Base-by-base conservation (phyloP, 305 asterid genomes). In the Salvia sclarea region DNA sequence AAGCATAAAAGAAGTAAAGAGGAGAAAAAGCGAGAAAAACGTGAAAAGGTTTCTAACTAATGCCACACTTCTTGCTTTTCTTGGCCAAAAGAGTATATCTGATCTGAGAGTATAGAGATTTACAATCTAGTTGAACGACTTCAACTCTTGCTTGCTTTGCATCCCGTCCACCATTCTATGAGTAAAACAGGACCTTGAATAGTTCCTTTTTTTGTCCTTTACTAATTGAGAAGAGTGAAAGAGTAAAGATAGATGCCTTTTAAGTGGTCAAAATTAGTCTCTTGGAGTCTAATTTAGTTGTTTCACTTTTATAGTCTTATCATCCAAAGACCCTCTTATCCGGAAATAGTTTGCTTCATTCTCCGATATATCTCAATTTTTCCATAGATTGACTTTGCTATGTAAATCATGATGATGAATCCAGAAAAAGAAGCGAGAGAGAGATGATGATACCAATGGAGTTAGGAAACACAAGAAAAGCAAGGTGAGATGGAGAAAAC, bases 1-100 rank as follows among this genome's bases (percentile, higher is more conserved):
- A 83, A 83, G 76, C 82, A 78, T 72, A 74, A 66, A 61, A 80
- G 56, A 59, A 80, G 75, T 78, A 80, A 68, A 78, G 79, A 77
- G 75, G 85, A 82, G 76, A 79, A 75, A 55, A 83, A 50, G 67
- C 74, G 70, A 64, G 80, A 75, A 5, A 78, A 75, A 68, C 47
- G 31, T 13, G 77, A 45, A 4, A 68, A 66, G 85, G 81, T 64
- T 25, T 52, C n/a, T 67, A 18, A 38, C 40, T 33, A 60, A 71
- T 44, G 50, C 61, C 69, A 13, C 41, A 41, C 31, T 59, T 40
- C 22, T 71, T 56, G 35, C 38, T 61, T 37, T 60, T 63, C 41
- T 41, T 43, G 8, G 65, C 53, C 35, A 65, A 65, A 47, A 55
- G 9, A 33, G 70, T 57, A 16, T 43, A 67, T 66, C 48, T 56